Evolutionary conservation across 2,329 filamentous ascomycete genomes (phyloP), one percentile per base, ranked within the genome.

Genomic region (Endoconidiophora laricicola): DNA sequence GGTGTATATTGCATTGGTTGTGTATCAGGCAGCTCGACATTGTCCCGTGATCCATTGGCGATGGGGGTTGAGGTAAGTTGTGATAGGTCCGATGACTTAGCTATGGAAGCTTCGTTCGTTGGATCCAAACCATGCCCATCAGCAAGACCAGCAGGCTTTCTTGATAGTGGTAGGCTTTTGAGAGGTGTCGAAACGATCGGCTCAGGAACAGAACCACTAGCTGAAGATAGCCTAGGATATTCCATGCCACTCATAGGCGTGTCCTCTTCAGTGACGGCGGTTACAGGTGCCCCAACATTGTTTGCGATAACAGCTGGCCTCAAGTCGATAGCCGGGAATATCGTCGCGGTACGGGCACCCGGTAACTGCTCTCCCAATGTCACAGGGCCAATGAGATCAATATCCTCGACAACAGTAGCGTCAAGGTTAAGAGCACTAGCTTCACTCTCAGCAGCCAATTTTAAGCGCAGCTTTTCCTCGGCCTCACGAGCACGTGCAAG

Each of bases 21-120:
- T 1, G 60, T 61, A 40, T 44, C 51, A 24, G 48, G 49, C 38
- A 42, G 4, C 43, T 33, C 26, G 26, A 41, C 22, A 53, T 52
- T 22, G 46, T 44, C 16, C 46, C 46, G 23, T 41, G 44, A 23
- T 60, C 61, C 2, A 33, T 60, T 59, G 54, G 61, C 60, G 18
- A 61, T 58, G 40, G 41, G 29, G 22, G 49, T 43, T 7, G 20
- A 45, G 10, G 36, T 6, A n/a, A 18, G 18, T 26, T 42, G 40
- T 2, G 82, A 86, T 4, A 78, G 75, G 54, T 83, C 79, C 1
- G 84, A 86, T 2, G 84, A 88, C 65, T 94, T 91, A n/a, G 88
- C 94, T 1, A 88, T 93, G 2, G 87, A 94, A 1, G 87, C 90
- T 59, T 94, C 87, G 58, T 96, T 95, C 48, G 80, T 67, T 52